A percentile compares a stretch with the other conserved stretches of the same genome.
Conservation (phyloP, 768 basidiomycete species). For the Cystofilobasidium ferigula region DNA sequence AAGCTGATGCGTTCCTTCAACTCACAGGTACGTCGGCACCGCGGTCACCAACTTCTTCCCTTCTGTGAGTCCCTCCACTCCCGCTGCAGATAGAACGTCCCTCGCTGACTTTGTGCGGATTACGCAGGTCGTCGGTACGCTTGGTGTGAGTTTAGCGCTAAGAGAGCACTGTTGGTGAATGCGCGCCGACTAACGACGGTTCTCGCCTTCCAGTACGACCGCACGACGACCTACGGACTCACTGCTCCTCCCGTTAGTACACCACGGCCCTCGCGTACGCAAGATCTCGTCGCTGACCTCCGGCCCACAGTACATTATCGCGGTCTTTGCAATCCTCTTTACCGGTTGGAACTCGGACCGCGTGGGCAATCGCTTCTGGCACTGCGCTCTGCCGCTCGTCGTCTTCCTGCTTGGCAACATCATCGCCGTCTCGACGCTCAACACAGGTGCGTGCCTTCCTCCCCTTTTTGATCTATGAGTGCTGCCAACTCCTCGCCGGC, state of each 20-base stretch:
- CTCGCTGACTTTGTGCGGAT: conserved; percentile 30
- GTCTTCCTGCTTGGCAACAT: conserved; percentile 34
- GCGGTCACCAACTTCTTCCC: conserved; percentile 37
- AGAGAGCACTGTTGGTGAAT: no score
- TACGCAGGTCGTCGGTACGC: not conserved
- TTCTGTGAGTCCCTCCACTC: not conserved
- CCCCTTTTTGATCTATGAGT: no score
- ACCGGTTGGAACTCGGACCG: not conserved
- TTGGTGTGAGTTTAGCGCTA: no score
- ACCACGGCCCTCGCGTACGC: no score
- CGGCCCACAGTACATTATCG: no score
- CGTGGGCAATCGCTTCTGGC: conserved; percentile 28
- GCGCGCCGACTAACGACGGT: no score
- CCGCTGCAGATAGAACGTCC: conserved; percentile 27
- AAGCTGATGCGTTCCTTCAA: not conserved
- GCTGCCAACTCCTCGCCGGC: no score
- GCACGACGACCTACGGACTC: no score
- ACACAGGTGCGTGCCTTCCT: conserved; percentile 26
- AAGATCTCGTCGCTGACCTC: no score
- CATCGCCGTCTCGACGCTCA: conserved; percentile 34
- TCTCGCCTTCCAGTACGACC: no score
- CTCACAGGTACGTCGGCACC: conserved; percentile 29
- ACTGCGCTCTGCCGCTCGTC: conserved; percentile 30
- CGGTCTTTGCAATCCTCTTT: no score
- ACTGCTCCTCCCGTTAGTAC: no score